Evolutionary conservation across 768 basidiomycete species (phyloP), one percentile per base, ranked within the genome.

Genomic region (Amanita rubescens): DNA sequence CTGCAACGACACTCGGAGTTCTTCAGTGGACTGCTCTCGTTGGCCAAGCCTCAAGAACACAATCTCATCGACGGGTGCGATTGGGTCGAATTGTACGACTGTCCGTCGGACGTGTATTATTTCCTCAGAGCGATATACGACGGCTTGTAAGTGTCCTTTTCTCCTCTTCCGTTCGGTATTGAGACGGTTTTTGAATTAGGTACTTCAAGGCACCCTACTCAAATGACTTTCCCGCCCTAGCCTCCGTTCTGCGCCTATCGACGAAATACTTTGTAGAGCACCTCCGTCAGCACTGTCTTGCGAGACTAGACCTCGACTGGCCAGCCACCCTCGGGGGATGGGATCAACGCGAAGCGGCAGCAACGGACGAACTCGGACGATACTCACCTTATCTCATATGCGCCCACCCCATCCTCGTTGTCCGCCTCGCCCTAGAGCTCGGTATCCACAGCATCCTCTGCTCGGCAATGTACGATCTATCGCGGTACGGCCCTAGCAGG

Each of bases 181-280:
- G 20, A 10, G 4, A 57, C 47, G 47, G 5, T 49, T 32, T 11
- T 46, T 34, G 33, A 45, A 17, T 0, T 33, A 87, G 84, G 22
- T 84, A 86, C 66, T 83, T 86, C 63, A 72, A 71, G 44, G 67
- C 68, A 3, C 75, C 75, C 1, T 64, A 69, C 20, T 71, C 45
- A 9, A 68, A 72, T 35, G 77, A 86, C 60, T 89, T 88, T 58
- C 70, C 78, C 6, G 68, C 71, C 17, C 64, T 90, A 34, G 74
- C 85, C 2, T 78, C 80, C 3, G 82, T 87, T 41, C 75, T 89
- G 6, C 83, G 87, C 5, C 68, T 90, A 1, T 85, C 87, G 1
- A 78, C 79, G 27, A 90, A 90, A 67, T 90, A 90, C 64, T 72
- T 89, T 48, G 82, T 87, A 52, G 79, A 85, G 34, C 77, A 80